These are phyloP conservation scores for Suillus clintonianus DNA, from an alignment of 768 basidiomycete species.

Conservation along the genomic window DNA sequence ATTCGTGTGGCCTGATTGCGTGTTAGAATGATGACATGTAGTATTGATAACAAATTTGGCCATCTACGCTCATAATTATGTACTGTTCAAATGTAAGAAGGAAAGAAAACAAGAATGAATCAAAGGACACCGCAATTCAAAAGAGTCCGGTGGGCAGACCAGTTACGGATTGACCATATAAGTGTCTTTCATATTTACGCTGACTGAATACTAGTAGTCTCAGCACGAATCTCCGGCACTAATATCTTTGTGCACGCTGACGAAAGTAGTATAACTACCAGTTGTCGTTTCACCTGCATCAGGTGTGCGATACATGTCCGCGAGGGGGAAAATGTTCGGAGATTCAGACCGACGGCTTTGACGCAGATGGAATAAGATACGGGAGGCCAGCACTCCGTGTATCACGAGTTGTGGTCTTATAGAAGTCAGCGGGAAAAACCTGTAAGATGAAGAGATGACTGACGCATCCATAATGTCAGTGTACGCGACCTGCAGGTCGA, in stretches of 20 bases:
- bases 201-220: no score
- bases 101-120: no score
- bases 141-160: no score
- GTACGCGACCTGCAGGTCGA: not conserved
- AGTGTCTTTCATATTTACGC: no score
- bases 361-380: conserved; percentile 4
- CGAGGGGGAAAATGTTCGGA: not conserved
- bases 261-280: not conserved
- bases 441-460: not conserved
- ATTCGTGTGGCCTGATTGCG: no score
- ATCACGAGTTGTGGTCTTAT: not conserved
- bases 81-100: no score
- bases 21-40: no score
- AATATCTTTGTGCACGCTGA: not conserved
- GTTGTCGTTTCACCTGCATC: not conserved
- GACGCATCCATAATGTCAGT: not conserved
- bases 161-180: no score
- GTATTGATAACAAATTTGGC: no score
- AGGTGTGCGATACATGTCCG: not conserved
- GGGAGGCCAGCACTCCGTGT: not conserved
- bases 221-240: not conserved
- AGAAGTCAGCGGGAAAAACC: not conserved
- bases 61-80: no score
- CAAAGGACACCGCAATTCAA: no score
- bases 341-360: not conserved